These are phyloP conservation scores for Pisolithus tinctorius DNA, from an alignment of 768 basidiomycete species.

Conservation along the genomic window DNA sequence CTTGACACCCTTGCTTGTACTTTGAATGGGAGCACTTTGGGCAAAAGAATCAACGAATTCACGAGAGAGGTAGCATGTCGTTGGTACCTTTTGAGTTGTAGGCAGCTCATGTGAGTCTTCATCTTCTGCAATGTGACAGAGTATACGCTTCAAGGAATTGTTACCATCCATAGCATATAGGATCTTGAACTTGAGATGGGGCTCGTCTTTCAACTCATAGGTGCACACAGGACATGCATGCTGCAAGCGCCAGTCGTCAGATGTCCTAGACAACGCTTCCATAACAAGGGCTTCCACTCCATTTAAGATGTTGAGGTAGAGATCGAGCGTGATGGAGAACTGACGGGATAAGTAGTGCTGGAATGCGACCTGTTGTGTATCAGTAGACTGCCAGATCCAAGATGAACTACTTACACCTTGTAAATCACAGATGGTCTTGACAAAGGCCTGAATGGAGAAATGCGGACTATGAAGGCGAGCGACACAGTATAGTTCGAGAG, in stretches of 20 bases:
- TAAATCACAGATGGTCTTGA: slow-evolving; percentile 15
- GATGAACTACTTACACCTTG: slow-evolving; percentile 3
- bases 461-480: slow-evolving; percentile 9
- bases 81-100: too few species aligned
- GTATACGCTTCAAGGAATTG: background rate
- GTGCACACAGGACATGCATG: slow-evolving; percentile 7
- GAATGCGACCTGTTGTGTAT: background rate
- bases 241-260: slow-evolving; percentile 7
- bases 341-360: slow-evolving; percentile 9
- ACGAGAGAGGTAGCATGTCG: background rate
- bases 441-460: slow-evolving; percentile 15
- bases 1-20: too few species aligned
- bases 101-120: too few species aligned
- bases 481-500: slow-evolving; percentile 5
- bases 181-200: slow-evolving; percentile 1
- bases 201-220: background rate
- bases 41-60: background rate
- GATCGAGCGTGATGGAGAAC: slow-evolving; percentile 20
- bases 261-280: background rate
- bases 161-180: slow-evolving; percentile 9
- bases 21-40: too few species aligned
- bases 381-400: background rate
- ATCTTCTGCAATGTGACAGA: too few species aligned
- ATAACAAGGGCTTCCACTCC: too few species aligned
- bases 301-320: slow-evolving; percentile 18